phyloP scores from a whole-genome alignment of 2,329 filamentous ascomycete species.

The Orbilia ellipsospora region DNA sequence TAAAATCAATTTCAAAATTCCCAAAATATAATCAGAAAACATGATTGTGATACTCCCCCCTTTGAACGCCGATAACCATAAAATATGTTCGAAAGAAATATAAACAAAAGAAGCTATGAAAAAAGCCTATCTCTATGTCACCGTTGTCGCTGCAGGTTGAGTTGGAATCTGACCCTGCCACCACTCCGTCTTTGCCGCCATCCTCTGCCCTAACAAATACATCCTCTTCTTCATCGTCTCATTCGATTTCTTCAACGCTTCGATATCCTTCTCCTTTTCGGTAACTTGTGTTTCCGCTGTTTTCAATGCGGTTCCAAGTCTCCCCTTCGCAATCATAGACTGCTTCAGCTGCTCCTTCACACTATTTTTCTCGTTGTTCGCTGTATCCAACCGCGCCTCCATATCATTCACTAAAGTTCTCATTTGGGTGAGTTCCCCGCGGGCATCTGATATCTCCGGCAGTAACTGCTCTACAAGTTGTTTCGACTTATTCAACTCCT shows the following conservation, averaged over 20 bases:
- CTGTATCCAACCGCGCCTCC: constrained; percentile 16
- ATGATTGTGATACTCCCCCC: no score
- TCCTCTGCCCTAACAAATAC: constrained; percentile 44
- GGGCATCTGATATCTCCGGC: constrained; percentile 18
- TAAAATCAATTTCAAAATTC: no score
- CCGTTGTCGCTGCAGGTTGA: constrained; percentile 15
- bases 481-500: constrained; percentile 16
- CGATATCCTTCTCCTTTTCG: constrained; percentile 27
- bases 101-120: not conserved
- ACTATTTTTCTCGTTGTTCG: constrained; percentile 33
- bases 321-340: constrained; percentile 5
- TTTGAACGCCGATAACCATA: no score
- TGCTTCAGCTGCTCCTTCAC: constrained; percentile 18
- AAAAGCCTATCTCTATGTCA: not conserved
- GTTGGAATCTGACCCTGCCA: constrained; percentile 36
- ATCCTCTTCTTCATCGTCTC: constrained; percentile 48
- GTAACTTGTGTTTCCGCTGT: constrained; percentile 13
- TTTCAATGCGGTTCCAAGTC: constrained; percentile 8
- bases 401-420: constrained; percentile 13
- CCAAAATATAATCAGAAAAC: no score
- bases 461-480: constrained; percentile 20
- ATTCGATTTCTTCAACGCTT: constrained; percentile 27
- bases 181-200: constrained; percentile 51
- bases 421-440: constrained; percentile 20
- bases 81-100: not conserved